A percentile compares a stretch with the other conserved stretches of the same genome.
Evolutionary conservation across 2,329 filamentous ascomycete species (phyloP).

Genomic region (Berkeleyomyces basicola): DNA sequence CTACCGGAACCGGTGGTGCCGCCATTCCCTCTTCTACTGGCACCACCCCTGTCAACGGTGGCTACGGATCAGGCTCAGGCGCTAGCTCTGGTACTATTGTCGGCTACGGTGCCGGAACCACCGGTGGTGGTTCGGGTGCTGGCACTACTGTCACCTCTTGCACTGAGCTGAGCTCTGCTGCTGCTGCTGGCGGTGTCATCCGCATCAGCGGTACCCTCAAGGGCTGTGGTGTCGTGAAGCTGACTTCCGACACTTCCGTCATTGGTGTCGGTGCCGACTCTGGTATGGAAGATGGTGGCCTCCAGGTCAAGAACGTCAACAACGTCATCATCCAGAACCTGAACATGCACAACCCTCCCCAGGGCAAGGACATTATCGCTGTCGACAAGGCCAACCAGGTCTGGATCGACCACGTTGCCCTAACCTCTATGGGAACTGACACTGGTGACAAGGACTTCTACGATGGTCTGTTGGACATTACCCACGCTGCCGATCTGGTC

Average conservation of each 20-base stretch:
- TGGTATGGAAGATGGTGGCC: conserved; percentile 26
- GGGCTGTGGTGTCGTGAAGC: conserved; percentile 26
- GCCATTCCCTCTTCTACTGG: not conserved
- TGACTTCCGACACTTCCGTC: conserved; percentile 33
- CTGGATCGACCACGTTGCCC: conserved; percentile 30
- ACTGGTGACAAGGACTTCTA: conserved; percentile 26
- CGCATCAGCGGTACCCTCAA: conserved; percentile 29
- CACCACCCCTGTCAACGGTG: not conserved
- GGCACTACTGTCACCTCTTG: conserved; percentile 30
- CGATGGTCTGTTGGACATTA: conserved; percentile 28
- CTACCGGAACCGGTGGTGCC: too few relatives aligned
- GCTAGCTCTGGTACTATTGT: conserved; percentile 14
- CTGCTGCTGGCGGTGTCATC: conserved; percentile 26
- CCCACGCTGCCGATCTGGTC: conserved; percentile 27
- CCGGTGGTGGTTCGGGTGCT: conserved; percentile 28
- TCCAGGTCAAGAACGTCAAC: conserved; percentile 29
- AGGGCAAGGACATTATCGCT: conserved; percentile 34
- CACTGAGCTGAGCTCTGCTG: conserved; percentile 24
- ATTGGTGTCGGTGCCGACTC: conserved; percentile 31
- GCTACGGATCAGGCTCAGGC: not conserved
- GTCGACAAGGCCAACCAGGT: conserved; percentile 32
- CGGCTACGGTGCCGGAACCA: conserved; percentile 25
- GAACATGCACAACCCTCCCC: conserved; percentile 31
- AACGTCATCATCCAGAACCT: conserved; percentile 44
- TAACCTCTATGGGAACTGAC: conserved; percentile 21